phyloP scores from a whole-genome alignment of 2,329 filamentous ascomycete genomes.

The Penicillium sp. region DNA sequence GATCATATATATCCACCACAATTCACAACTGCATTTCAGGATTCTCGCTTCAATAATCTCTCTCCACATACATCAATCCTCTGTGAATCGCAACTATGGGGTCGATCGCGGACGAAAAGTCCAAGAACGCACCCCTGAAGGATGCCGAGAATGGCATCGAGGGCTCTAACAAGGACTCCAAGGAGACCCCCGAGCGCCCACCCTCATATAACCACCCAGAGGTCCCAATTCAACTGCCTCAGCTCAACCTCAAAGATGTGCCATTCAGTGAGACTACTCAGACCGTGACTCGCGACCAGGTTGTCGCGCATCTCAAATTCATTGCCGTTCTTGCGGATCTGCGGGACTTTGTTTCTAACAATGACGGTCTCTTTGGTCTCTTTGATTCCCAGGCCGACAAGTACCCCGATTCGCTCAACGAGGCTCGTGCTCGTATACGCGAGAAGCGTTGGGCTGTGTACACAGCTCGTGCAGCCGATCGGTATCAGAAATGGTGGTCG shows the following conservation, averaged over 20 bases:
- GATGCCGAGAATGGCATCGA: neutral
- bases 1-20: neutral
- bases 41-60: neutral
- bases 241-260: slow-evolving; percentile 29
- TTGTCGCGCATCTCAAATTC: slow-evolving; percentile 75
- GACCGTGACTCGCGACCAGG: slow-evolving; percentile 58
- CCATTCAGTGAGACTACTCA: slow-evolving; percentile 15
- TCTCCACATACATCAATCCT: neutral
- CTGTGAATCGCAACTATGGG: slow-evolving; percentile 19
- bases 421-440: slow-evolving; percentile 59
- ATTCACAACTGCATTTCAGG: no score
- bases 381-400: slow-evolving; percentile 55
- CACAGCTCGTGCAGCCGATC: slow-evolving; percentile 68
- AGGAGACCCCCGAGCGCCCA: slow-evolving; percentile 20
- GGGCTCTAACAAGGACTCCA: neutral
- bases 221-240: slow-evolving; percentile 29
- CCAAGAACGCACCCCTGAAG: slow-evolving; percentile 17
- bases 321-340: slow-evolving; percentile 71
- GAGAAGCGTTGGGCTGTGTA: slow-evolving; percentile 78
- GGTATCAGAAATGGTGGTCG: slow-evolving; percentile 68
- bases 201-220: slow-evolving; percentile 36
- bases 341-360: slow-evolving; percentile 69
- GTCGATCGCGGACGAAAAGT: slow-evolving; percentile 18
- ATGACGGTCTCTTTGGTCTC: slow-evolving; percentile 71
- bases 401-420: slow-evolving; percentile 45